Conservation (phyloP, 257 asterid species). For the Perilla frutescens region DNA sequence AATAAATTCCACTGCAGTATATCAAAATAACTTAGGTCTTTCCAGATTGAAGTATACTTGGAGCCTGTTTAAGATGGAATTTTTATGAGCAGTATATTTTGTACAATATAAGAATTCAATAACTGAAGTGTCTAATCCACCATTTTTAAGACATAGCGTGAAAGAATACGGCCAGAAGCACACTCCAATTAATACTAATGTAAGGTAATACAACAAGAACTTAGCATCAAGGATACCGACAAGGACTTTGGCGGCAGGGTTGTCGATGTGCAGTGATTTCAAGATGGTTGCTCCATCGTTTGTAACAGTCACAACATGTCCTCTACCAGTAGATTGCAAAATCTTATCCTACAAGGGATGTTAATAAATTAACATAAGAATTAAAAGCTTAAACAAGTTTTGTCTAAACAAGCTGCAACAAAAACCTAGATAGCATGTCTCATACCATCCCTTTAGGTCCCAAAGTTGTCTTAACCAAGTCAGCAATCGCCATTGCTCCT, state of each 20-base stretch:
- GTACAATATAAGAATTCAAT: constrained; percentile 7
- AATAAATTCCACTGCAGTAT: neutral
- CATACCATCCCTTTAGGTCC: constrained; percentile 98
- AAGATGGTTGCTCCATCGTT: constrained; percentile 99
- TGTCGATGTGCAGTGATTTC: constrained; percentile 95
- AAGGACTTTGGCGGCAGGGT: constrained; percentile 98
- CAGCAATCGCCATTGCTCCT: constrained; percentile 97
- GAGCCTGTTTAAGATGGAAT: constrained; percentile 7
- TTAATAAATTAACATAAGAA: neutral
- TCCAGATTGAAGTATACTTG: neutral
- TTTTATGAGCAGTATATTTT: neutral
- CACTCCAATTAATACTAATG: neutral
- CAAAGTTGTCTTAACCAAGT: constrained; percentile 93
- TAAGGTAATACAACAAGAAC: neutral
- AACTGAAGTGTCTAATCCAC: constrained; percentile 4
- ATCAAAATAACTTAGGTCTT: neutral
- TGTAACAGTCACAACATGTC: constrained; percentile 88
- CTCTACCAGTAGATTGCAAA: constrained; percentile 80
- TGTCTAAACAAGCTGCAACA: constrained; percentile 1
- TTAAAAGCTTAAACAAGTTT: neutral
- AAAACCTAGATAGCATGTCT: neutral
- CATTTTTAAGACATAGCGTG: neutral
- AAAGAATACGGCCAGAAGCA: neutral
- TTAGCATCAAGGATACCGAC: constrained; percentile 75
- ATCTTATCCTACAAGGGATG: constrained; percentile 73